Base-by-base conservation (phyloP, 371 early-diverging fungal genomes). In the Chytridium lagenaria region DNA sequence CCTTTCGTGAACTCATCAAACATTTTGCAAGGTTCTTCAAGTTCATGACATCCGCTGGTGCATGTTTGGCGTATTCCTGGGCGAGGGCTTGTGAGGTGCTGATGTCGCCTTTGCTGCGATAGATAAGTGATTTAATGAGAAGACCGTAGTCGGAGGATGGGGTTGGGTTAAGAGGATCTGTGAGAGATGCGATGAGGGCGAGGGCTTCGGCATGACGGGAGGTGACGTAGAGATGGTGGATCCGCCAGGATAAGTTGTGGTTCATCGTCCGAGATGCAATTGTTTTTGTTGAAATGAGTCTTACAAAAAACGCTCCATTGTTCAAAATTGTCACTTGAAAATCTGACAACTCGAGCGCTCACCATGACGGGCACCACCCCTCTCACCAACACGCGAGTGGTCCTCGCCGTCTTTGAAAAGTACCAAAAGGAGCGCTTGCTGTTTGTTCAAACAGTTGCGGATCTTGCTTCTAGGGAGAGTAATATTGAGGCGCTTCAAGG, bases 361-460 rank as follows among this genome's bases (percentile, higher is more conserved):
- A n/a, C n/a, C n/a, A n/a, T n/a, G n/a, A n/a, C n/a, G n/a, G n/a
- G n/a, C n/a, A n/a, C n/a, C n/a, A n/a, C 80, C 10, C 70, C 75
- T 30, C 73, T 73, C n/a, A 67, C 80, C 33, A 82, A 78, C 76
- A 76, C 83, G 22, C 68, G 78, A 34, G 76, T 77, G 1, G 80
- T 81, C 28, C 68, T 85, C 39, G 72, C 81, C 36, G 85, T 85
- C 12, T 84, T 87, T 59, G 87, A 87, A 68, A 84, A 82, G 63
- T 87, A 84, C 76, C 86, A 87, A 67, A 81, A 84, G 50, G 84
- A 86, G 50, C 81, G 88, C 0, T 82, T 87, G 23, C 65, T 80
- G 49, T 87, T 86, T 67, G 87, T 82, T 22, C 88, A 87, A 68
- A 81, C 86, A 1, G 80, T 86, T 34, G 88, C 88, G 28, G 87